Evolutionary conservation across 73 alveolate species (phyloP).

Genomic region (Stentor coeruleus): DNA sequence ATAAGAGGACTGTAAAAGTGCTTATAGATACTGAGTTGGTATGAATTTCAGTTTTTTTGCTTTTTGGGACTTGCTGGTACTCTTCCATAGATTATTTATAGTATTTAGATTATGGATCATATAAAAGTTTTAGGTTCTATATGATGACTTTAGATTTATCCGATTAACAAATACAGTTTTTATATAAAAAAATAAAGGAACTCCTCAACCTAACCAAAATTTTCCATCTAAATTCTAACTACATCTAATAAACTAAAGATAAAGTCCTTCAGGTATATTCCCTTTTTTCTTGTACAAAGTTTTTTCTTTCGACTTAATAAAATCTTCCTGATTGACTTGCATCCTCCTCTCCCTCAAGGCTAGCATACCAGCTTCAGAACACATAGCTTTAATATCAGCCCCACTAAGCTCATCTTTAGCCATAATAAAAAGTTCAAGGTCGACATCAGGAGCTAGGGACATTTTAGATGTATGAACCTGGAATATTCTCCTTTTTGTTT

Average conservation of each 20-base stretch:
- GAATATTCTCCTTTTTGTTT: constrained; percentile 85
- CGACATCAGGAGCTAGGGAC: constrained; percentile 77
- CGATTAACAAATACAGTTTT: too few relatives aligned
- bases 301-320: constrained; percentile 98
- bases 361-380: constrained; percentile 88
- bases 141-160: too few relatives aligned
- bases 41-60: too few relatives aligned
- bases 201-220: too few relatives aligned
- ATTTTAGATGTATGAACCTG: constrained; percentile 75
- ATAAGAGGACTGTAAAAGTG: too few relatives aligned
- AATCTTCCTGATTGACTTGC: constrained; percentile 91
- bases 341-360: constrained; percentile 94
- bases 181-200: too few relatives aligned
- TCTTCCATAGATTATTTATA: too few relatives aligned
- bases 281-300: constrained; percentile 98
- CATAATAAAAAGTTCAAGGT: constrained; percentile 68
- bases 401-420: constrained; percentile 96
- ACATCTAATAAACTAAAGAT: constrained; percentile 70
- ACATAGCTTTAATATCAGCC: constrained; percentile 95
- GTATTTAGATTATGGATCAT: too few relatives aligned
- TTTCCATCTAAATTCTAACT: too few relatives aligned
- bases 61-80: too few relatives aligned
- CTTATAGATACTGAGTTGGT: too few relatives aligned
- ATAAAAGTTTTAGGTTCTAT: too few relatives aligned
- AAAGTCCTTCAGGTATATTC: constrained; percentile 96